Evolutionary conservation across 2,329 filamentous ascomycete species (phyloP).

Genomic region (Kalaharituber pfeilii): DNA sequence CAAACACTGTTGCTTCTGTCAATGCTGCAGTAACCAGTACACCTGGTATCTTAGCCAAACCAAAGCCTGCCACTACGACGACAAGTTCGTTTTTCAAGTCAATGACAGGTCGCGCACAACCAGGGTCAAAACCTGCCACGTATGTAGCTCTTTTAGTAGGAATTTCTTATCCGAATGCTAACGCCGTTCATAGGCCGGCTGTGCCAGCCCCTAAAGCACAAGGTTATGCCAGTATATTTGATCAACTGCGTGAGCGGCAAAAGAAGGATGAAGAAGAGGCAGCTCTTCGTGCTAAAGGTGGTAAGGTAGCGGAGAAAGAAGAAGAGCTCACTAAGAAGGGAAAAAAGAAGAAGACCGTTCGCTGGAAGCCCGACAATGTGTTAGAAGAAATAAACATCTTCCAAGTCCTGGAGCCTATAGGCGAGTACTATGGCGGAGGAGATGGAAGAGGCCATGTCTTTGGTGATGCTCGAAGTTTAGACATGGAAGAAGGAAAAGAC

Average conservation of each 20-base stretch:
- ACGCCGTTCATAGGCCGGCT: not conserved
- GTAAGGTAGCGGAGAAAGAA: not conserved
- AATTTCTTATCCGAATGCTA: too few species aligned
- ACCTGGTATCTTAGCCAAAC: not conserved
- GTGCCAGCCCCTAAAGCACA: not conserved
- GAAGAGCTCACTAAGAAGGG: conserved; percentile 12
- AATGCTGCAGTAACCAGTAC: not conserved
- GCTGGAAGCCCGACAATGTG: conserved; percentile 19
- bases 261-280: conserved; percentile 2
- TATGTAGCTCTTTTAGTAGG: too few species aligned
- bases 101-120: not conserved
- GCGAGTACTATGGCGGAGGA: conserved; percentile 19
- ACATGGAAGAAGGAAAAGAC: conserved; percentile 18
- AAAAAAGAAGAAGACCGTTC: conserved; percentile 20
- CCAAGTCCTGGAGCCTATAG: conserved; percentile 19
- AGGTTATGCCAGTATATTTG: not conserved
- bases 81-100: not conserved
- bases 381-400: conserved; percentile 16
- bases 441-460: conserved; percentile 16
- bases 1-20: not conserved
- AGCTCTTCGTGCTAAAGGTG: not conserved
- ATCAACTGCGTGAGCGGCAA: not conserved
- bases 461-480: conserved; percentile 17
- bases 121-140: not conserved
- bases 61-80: not conserved